A percentile compares a stretch with the other conserved stretches of the same genome.
phyloP scores from a whole-genome alignment of 441 rosid genomes.

The Adansonia rubrostipa region DNA sequence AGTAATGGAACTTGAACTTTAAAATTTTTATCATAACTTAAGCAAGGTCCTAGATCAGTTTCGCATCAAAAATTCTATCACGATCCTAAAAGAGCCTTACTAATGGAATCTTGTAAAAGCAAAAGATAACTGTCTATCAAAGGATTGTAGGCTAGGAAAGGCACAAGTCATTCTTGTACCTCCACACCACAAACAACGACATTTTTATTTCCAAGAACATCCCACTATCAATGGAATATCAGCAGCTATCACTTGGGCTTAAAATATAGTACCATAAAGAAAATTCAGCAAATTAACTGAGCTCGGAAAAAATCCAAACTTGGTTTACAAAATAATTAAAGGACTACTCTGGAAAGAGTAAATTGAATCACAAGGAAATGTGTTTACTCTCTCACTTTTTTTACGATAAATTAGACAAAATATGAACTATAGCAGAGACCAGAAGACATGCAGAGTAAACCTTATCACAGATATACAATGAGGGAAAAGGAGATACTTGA shows the following conservation, averaged over 20 bases:
- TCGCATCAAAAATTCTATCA: too few relatives aligned
- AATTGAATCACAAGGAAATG: neutral
- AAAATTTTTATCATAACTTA: neutral
- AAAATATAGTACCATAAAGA: neutral
- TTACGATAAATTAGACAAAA: neutral
- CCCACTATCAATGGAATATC: neutral
- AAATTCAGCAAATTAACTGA: neutral
- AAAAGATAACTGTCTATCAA: neutral
- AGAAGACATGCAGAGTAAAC: neutral
- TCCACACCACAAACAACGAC: neutral
- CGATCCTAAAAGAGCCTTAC: neutral
- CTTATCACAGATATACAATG: neutral
- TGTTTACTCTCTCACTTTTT: neutral
- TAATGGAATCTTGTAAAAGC: neutral
- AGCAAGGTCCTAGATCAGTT: neutral
- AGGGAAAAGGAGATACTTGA: slow-evolving; percentile 4
- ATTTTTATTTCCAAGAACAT: neutral
- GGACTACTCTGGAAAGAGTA: neutral
- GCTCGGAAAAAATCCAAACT: neutral
- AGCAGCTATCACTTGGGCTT: neutral
- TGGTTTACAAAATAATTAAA: neutral
- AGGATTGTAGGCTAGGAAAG: neutral
- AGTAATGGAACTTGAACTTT: neutral
- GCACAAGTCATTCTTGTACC: neutral
- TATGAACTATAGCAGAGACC: neutral